Evolutionary conservation across 108 stramenopile species (phyloP).

Genomic region (Pseudonitzschia multiseries): DNA sequence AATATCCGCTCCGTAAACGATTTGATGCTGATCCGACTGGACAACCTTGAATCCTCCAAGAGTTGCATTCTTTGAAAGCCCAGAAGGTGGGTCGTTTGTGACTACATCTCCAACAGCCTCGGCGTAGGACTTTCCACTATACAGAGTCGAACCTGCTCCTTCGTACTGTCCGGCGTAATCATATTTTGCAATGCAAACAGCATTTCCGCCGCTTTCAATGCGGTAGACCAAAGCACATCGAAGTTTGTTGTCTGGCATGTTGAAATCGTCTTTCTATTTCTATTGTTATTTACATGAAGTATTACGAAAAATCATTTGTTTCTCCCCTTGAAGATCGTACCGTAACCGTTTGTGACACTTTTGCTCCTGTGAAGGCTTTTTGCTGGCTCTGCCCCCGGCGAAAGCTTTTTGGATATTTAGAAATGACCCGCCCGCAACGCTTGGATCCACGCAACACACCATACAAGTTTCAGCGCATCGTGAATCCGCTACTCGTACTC

Average conservation of each 20-base stretch:
- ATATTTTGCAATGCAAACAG: conserved; percentile 79
- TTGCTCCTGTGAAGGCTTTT: background rate
- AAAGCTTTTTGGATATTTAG: background rate
- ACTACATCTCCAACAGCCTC: conserved; percentile 77
- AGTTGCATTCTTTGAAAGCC: conserved; percentile 49
- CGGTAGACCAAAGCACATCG: conserved; percentile 83
- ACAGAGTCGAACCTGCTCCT: conserved; percentile 55
- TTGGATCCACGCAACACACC: background rate
- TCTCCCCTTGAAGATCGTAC: no score
- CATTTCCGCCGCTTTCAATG: conserved; percentile 49
- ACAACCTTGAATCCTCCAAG: conserved; percentile 91
- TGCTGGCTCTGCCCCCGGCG: background rate
- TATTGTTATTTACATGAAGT: no score
- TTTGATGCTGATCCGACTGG: conserved; percentile 84
- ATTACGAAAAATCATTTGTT: no score
- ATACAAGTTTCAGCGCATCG: background rate
- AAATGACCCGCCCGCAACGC: background rate
- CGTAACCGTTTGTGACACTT: no score
- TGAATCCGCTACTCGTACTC: no score
- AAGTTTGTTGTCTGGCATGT: conserved; percentile 81
- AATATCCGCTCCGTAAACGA: conserved; percentile 82
- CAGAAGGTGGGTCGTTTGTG: conserved; percentile 74
- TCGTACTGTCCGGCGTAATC: conserved; percentile 83
- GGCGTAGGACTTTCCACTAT: conserved; percentile 74
- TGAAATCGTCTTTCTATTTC: conserved; percentile 10